phyloP scores from a whole-genome alignment of 495 filamentous ascomycete species.

The Tuber microsphaerosporum region DNA sequence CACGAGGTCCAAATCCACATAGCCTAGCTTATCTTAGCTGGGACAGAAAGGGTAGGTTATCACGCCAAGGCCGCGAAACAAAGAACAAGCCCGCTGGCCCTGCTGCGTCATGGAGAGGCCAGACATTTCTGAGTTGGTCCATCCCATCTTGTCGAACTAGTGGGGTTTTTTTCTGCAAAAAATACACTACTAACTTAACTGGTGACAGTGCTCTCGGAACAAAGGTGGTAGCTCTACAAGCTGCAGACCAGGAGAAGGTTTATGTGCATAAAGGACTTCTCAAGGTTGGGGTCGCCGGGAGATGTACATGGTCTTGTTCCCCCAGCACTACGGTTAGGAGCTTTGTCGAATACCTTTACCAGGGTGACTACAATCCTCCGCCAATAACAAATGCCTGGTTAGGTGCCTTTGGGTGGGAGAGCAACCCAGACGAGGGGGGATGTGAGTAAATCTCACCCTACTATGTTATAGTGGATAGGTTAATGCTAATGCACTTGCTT shows the following conservation, averaged over 20 bases:
- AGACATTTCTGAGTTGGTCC: neutral
- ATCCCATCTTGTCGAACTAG: neutral
- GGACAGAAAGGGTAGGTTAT: neutral
- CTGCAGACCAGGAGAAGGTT: neutral
- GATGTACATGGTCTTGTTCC: neutral
- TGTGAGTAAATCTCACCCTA: neutral
- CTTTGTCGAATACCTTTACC: slow-evolving; percentile 18
- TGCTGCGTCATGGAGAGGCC: neutral
- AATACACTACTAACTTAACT: neutral
- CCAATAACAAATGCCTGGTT: neutral
- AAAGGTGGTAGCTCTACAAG: neutral
- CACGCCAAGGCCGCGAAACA: neutral
- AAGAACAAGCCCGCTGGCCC: neutral
- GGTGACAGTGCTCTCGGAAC: neutral
- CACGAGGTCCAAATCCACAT: no score
- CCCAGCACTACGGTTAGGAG: slow-evolving; percentile 3
- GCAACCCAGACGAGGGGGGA: neutral
- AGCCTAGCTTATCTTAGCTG: no score
- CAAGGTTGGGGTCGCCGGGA: neutral
- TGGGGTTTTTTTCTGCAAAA: neutral
- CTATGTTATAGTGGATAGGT: neutral
- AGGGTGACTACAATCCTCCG: slow-evolving; percentile 8
- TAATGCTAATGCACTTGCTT: neutral
- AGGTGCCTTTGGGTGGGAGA: neutral
- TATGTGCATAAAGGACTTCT: neutral